phyloP scores from a whole-genome alignment of 2,329 filamentous ascomycete genomes.

The Ophiosphaerella narmari region DNA sequence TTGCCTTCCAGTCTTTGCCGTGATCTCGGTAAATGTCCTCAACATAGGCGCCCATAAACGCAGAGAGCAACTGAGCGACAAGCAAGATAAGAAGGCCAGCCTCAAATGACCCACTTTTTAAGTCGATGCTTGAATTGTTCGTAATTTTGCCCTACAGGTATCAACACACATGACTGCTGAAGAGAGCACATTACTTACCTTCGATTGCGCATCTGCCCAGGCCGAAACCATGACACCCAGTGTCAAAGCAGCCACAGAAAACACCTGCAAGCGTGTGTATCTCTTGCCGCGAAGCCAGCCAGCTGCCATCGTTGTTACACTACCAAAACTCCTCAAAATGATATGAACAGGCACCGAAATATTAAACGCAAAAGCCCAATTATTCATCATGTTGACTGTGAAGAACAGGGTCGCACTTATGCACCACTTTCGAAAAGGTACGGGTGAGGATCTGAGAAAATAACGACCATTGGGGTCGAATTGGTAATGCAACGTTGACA shows the following conservation, averaged over 20 bases:
- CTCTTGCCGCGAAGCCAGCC: conserved; percentile 84
- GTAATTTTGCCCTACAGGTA: conserved; percentile 49
- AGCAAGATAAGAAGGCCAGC: conserved; percentile 82
- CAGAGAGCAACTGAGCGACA: conserved; percentile 84
- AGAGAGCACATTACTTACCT: conserved; percentile 58
- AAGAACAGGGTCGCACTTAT: conserved; percentile 92
- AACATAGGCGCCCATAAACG: conserved; percentile 93
- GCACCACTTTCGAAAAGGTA: conserved; percentile 83
- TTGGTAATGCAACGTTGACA: conserved; percentile 56
- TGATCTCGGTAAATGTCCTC: conserved; percentile 86
- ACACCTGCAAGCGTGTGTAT: conserved; percentile 78
- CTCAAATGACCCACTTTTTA: conserved; percentile 56
- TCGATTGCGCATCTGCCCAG: conserved; percentile 84
- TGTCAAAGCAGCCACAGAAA: conserved; percentile 82
- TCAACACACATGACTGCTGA: conserved; percentile 12
- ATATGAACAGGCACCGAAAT: conserved; percentile 98
- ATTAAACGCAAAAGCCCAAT: conserved; percentile 95
- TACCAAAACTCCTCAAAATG: conserved; percentile 91
- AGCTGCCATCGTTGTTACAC: conserved; percentile 93
- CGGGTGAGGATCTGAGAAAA: conserved; percentile 75
- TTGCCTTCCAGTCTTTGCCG: conserved; percentile 91
- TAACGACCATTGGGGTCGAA: conserved; percentile 63
- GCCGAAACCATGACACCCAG: conserved; percentile 85
- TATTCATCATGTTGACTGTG: conserved; percentile 92
- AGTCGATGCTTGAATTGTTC: conserved; percentile 47